Evolutionary conservation across 768 basidiomycete species (phyloP), one percentile per base, ranked within the genome.

Genomic region (Naganishia vaughanmartiniae): DNA sequence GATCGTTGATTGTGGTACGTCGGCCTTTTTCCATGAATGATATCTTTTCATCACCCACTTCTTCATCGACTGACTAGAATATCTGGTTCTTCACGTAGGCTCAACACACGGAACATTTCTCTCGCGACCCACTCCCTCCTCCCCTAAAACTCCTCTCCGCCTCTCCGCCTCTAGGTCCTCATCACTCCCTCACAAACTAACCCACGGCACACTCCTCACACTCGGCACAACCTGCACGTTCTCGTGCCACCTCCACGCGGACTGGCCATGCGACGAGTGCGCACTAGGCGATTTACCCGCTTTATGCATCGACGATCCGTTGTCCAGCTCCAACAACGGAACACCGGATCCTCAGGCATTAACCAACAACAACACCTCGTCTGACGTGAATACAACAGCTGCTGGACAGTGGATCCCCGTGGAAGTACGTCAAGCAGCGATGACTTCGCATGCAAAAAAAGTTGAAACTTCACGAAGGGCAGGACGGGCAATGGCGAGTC

Each of bases 91-190:
- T 14, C 26, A 28, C 7, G 0, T 45, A 80, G 79, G 79, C 6
- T 81, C 80, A 6, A 79, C 78, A 17, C 78, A 79, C 57, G 80
- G 80, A 7, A 79, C 80, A 0, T 77, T 78, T 60, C 26, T 72
- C 28, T 42, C 42, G 15, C 14, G 10, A 15, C 42, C 42, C 42
- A 42, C 71, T 74, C 3, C 39, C 63, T 4, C 65, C 56, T n/a
- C 45, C 36, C 45, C 60, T 6, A 69, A 67, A 51, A 65, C 65
- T 5, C 39, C 51, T 2, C 46, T 17, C 6, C 75, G 80, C 21
- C 69, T 81, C 17, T 78, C 78, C 7, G 70, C 67, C 46, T 46
- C 78, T 0, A 76, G 78, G 51, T 58, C 65, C 31, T 66, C 78
- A 3, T 79, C 78, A 11, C 51, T 66, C 39, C 80, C 80, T 0